Conservation (phyloP, 208 protist species). For the Trichomonas vaginalis region DNA sequence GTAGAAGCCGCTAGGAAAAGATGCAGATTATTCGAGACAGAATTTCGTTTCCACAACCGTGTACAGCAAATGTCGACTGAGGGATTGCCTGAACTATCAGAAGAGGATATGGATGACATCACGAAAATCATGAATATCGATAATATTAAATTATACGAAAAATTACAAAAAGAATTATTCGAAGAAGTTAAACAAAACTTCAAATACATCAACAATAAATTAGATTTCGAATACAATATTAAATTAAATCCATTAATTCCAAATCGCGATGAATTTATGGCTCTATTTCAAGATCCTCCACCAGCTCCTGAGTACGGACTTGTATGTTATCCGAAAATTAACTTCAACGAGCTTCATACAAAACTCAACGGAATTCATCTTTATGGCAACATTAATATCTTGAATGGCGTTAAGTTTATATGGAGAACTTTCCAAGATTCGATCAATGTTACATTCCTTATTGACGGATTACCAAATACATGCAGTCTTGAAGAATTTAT, state of each 20-base stretch:
- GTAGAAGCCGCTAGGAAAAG: not conserved
- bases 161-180: not conserved
- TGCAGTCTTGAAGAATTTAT: not conserved
- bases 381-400: not conserved
- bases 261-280: not conserved
- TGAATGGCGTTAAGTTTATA: not conserved
- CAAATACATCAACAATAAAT: not conserved
- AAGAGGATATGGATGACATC: not conserved
- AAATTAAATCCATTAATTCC: constrained; percentile 10
- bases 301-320: not conserved
- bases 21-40: not conserved
- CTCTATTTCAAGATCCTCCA: not conserved
- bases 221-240: not conserved
- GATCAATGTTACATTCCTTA: not conserved
- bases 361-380: not conserved
- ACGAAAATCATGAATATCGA: not conserved
- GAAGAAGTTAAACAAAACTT: not conserved
- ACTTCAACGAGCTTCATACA: not conserved
- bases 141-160: not conserved
- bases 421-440: constrained; percentile 4
- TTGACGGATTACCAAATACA: not conserved
- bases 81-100: not conserved
- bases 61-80: not conserved
- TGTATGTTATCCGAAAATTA: not conserved
- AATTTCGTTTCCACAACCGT: not conserved